Evolutionary conservation across 2,329 filamentous ascomycete genomes (phyloP), one percentile per base, ranked within the genome.

Genomic region (Chrysoporthe deuterocubensis): DNA sequence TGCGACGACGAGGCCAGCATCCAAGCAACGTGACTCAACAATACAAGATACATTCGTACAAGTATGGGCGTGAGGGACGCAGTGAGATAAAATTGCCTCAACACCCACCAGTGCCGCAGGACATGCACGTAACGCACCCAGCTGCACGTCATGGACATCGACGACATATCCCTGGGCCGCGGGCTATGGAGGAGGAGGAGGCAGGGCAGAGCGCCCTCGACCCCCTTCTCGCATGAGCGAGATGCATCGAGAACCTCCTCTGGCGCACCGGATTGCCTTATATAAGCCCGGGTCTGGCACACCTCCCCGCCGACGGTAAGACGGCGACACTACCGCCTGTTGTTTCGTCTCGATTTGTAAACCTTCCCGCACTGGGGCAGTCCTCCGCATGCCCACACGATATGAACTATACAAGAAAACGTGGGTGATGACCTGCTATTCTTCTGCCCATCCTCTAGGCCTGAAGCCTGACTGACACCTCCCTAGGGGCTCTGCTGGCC

Each of bases 341-440:
- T 26, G 32, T 34, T 21, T 14, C 26, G 2, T 34, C 50, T 34
- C 32, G 50, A 13, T 34, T 40, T 40, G 37, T 40, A 40, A 40
- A 40, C 50, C 26, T 52, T 54, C 26, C 26, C 13, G 32, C 16
- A 16, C 14, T 21, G 13, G 32, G 21, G 32, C 26, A 34, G 50
- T 54, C 11, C 50, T 14, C 50, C 21, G 26, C 7, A 46, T 26
- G 40, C 6, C 37, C 61, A 57, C 7, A 66, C 43, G 34, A 58
- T 21, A 78, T 79, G 77, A 78, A 78, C 70, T 79, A 77, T 59
- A 79, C 77, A 67, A 75, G 78, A 66, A 79, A 78, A 66, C 76
- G 78, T 79, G 73, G 67, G 75, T 56, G 58, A 44, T 60, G 9
- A 14, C 7, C 21, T 32, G 13, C 37, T 43, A 8, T 44, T 18